Percentiles rank a stretch among this genome's conserved stretches.
Conservation (phyloP, 106 monocot genomes). For the Allium cepa region DNA sequence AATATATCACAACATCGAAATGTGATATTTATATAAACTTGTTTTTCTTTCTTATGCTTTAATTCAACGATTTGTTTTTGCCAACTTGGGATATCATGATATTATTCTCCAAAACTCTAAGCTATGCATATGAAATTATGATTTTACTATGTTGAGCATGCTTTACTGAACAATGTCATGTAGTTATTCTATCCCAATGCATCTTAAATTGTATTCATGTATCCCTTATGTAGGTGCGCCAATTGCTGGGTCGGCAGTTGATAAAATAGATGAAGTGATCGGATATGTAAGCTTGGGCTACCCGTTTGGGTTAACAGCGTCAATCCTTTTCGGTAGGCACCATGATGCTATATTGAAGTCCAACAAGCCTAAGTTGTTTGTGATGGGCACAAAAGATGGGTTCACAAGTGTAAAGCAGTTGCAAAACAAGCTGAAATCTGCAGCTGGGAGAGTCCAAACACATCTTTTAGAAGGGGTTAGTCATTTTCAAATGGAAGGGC, state of each 20-base stretch:
- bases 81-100: no score
- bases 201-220: neutral
- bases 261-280: slow-evolving; percentile 68
- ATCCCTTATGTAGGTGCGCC: slow-evolving; percentile 58
- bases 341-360: slow-evolving; percentile 59
- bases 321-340: slow-evolving; percentile 86
- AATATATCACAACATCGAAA: no score
- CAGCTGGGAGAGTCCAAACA: slow-evolving; percentile 55
- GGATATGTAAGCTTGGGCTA: slow-evolving; percentile 89
- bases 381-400: slow-evolving; percentile 92
- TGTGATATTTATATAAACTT: no score
- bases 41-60: no score
- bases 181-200: no score
- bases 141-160: no score
- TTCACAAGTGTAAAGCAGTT: slow-evolving; percentile 94
- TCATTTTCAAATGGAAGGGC: slow-evolving; percentile 97
- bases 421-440: slow-evolving; percentile 69
- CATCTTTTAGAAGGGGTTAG: slow-evolving; percentile 74
- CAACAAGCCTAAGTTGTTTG: slow-evolving; percentile 69
- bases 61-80: no score
- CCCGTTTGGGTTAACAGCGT: slow-evolving; percentile 73
- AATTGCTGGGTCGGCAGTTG: slow-evolving; percentile 87
- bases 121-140: no score
- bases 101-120: no score
- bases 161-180: no score